Base-by-base conservation (phyloP, 345 rosid genomes). In the Cardamine chenopodiifolia region DNA sequence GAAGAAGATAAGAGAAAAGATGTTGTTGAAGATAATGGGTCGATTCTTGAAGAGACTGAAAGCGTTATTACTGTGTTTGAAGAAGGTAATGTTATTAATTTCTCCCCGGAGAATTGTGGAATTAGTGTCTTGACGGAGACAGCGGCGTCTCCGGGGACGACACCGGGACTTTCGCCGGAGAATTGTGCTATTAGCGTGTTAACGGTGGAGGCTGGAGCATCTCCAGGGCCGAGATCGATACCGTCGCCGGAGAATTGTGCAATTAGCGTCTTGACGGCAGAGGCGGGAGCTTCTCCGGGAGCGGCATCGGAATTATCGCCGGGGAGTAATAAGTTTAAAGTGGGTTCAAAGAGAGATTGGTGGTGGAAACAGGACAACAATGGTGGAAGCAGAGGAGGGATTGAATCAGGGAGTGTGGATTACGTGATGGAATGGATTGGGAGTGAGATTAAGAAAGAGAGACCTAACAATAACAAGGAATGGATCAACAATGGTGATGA, bases 371-470 rank as follows among this genome's bases (percentile, higher is more conserved):
- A 90, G 76, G 91, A 88, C 68, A 83, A 76, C 62, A 57, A 71
- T 65, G 56, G 68, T 57, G 88, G 82, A 67, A 74, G 61, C 53
- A 59, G 66, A 66, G 88, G 82, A 25, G 88, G 80, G 19, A 68
- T 80, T 29, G 91, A 83, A 59, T 79, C 91, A n/a, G 95, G 90
- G 26, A 80, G 86, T 64, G 86, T 88, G 37, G 96, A 90, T 73
- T 90, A 90, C 34, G 91, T 88, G 29, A 84, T 85, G 91, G 92
- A 90, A 49, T 90, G 93, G 96, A 90, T 86, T 77, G 96, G 93
- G 32, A 85, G 81, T 61, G 93, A 88, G 81, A 88, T 90, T 62
- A 88, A 82, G 58, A 90, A 86, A 78, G 96, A 88, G 58, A 84
- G 83, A 68, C 87, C 93, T 14, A 80, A 75, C 26, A 8, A 71